Conservation (phyloP, 495 filamentous ascomycete genomes). For the Opeltia flavorubescens region DNA sequence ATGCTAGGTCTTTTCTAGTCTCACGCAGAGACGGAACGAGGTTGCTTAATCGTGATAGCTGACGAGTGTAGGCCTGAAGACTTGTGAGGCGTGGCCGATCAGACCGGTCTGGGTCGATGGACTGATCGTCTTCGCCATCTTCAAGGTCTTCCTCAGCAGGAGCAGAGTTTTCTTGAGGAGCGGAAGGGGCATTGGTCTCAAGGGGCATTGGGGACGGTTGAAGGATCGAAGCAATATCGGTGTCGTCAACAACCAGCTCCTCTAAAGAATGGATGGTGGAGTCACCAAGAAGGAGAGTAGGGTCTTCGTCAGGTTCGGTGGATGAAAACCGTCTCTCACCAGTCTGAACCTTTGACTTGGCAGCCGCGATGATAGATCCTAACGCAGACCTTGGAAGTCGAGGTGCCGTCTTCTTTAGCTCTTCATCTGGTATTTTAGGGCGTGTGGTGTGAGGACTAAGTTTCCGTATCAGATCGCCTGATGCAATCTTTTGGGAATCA, state of each 20-base stretch:
- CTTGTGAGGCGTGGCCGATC: slow-evolving; percentile 16
- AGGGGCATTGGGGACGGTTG: not conserved
- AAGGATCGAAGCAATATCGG: slow-evolving; percentile 10
- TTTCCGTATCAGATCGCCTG: slow-evolving; percentile 11
- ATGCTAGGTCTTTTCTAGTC: slow-evolving; percentile 50
- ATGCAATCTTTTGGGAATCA: slow-evolving; percentile 4
- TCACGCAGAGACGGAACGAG: slow-evolving; percentile 49
- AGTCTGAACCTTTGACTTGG: slow-evolving; percentile 17
- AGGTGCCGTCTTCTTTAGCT: slow-evolving; percentile 18
- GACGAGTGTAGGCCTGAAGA: slow-evolving; percentile 28
- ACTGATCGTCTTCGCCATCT: not conserved
- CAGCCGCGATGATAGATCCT: slow-evolving; percentile 39
- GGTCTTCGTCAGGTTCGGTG: slow-evolving; percentile 20
- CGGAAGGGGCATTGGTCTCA: not conserved
- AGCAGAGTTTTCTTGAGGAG: not conserved
- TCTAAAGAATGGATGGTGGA: slow-evolving; percentile 51
- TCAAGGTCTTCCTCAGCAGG: not conserved
- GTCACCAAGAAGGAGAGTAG: slow-evolving; percentile 35
- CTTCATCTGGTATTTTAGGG: slow-evolving; percentile 7
- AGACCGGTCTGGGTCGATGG: slow-evolving; percentile 6
- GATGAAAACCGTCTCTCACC: not conserved
- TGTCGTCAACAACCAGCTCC: slow-evolving; percentile 33
- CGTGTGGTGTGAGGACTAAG: slow-evolving; percentile 10
- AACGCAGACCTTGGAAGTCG: slow-evolving; percentile 35
- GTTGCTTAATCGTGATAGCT: slow-evolving; percentile 44